phyloP scores from a whole-genome alignment of 2,329 filamentous ascomycete species.

The Nannizziopsis arthrosporioides region DNA sequence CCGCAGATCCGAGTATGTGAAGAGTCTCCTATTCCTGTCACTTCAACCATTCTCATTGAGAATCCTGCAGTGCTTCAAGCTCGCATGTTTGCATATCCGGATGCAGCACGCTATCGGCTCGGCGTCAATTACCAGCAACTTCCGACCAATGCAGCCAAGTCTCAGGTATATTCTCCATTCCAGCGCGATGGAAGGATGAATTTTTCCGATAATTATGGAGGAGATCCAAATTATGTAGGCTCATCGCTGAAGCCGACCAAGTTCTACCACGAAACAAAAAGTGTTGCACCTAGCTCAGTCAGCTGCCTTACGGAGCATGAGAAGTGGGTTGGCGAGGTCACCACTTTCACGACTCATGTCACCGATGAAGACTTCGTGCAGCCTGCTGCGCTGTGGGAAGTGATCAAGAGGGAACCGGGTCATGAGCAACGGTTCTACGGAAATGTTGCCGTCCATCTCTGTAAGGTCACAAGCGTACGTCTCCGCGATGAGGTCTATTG shows the following conservation, averaged over 20 bases:
- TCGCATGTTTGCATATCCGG: constrained; percentile 50
- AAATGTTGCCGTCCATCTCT: constrained; percentile 21
- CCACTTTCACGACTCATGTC: constrained; percentile 19
- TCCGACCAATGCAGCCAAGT: constrained; percentile 29
- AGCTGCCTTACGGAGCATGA: constrained; percentile 17
- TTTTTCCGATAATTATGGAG: constrained; percentile 44
- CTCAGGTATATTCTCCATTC: constrained; percentile 42
- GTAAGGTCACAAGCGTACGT: constrained; percentile 15
- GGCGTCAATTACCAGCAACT: constrained; percentile 34
- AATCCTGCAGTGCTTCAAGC: constrained; percentile 42
- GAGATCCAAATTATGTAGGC: constrained; percentile 45
- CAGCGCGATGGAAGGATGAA: constrained; percentile 30
- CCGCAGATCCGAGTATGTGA: constrained; percentile 44
- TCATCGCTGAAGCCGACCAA: constrained; percentile 19
- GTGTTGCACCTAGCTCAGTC: constrained; percentile 12
- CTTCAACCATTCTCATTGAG: background rate
- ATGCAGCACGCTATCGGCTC: constrained; percentile 36
- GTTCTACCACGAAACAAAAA: constrained; percentile 5
- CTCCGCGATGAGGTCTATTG: constrained; percentile 23
- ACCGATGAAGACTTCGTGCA: constrained; percentile 24
- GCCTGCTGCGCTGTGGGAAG: constrained; percentile 23
- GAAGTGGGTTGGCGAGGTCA: constrained; percentile 17
- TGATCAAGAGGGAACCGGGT: constrained; percentile 23
- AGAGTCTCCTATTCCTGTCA: background rate
- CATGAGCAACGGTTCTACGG: constrained; percentile 25